Evolutionary conservation across 345 rosid genomes (phyloP).

Genomic region (Capsella bursapastoris): DNA sequence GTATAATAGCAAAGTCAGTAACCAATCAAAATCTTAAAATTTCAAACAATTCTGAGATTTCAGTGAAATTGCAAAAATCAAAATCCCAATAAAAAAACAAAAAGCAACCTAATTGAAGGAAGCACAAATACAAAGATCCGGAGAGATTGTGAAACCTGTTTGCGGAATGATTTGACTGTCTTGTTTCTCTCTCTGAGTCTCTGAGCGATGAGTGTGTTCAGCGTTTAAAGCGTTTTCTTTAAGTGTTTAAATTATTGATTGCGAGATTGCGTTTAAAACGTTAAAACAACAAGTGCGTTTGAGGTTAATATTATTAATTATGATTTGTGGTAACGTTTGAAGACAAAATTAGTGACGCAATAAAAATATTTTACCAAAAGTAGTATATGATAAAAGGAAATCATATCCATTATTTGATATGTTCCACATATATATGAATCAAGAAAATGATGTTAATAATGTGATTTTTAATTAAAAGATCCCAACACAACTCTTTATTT

Average conservation of each 20-base stretch:
- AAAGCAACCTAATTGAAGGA: neutral
- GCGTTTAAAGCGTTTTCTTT: neutral
- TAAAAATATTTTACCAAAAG: neutral
- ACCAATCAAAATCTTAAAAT: neutral
- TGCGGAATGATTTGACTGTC: conserved; percentile 20
- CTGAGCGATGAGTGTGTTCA: neutral
- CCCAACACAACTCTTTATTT: too few species aligned
- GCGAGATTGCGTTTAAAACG: too few species aligned
- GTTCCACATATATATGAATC: too few species aligned
- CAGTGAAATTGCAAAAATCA: neutral
- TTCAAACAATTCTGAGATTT: neutral
- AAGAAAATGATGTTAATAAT: too few species aligned
- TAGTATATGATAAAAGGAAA: neutral
- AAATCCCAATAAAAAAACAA: neutral
- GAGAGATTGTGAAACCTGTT: conserved; percentile 39
- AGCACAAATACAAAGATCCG: conserved; percentile 2
- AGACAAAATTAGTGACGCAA: neutral
- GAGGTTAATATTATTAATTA: neutral
- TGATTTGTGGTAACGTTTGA: neutral
- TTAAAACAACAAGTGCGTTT: neutral
- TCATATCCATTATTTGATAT: too few species aligned
- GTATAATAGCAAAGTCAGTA: neutral
- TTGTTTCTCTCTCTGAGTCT: neutral
- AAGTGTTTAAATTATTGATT: too few species aligned
- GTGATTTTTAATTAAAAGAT: too few species aligned